A percentile compares a stretch with the other conserved stretches of the same genome.
These are phyloP conservation scores for Guyanaporus albipodus DNA, from an alignment of 768 basidiomycete species.

Conservation along the genomic window DNA sequence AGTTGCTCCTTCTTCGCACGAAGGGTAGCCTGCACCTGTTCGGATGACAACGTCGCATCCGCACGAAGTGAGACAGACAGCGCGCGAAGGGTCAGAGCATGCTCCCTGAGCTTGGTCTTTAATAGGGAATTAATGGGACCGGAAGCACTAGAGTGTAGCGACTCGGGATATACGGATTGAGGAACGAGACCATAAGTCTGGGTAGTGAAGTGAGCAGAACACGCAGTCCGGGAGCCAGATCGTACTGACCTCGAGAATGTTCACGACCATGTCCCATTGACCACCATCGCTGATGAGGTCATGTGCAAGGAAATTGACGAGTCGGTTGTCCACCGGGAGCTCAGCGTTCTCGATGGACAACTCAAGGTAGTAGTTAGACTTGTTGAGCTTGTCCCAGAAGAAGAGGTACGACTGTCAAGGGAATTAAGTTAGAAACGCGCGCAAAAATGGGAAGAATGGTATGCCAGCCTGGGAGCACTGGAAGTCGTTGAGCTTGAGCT, in stretches of 20 bases:
- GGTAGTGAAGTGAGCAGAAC: constrained; percentile 28
- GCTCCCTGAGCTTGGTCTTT: constrained; percentile 89
- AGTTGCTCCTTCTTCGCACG: constrained; percentile 83
- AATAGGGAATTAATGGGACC: constrained; percentile 71
- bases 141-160: constrained; percentile 74
- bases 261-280: constrained; percentile 91
- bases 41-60: constrained; percentile 40
- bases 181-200: constrained; percentile 86
- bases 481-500: constrained; percentile 82
- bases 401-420: constrained; percentile 72
- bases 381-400: constrained; percentile 97
- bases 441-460: neutral
- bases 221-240: neutral
- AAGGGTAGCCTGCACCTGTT: constrained; percentile 49
- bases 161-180: constrained; percentile 78
- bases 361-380: constrained; percentile 87
- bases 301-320: constrained; percentile 69
- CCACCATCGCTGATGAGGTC: constrained; percentile 90
- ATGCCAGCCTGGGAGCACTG: constrained; percentile 76
- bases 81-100: constrained; percentile 74
- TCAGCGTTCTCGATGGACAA: constrained; percentile 78
- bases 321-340: constrained; percentile 75
- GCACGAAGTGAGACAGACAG: constrained; percentile 52
- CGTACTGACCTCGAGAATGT: constrained; percentile 51
- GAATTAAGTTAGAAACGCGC: constrained; percentile 3